These are phyloP conservation scores for Hypoxylon fuscum DNA, from an alignment of 495 filamentous ascomycete species.

Conservation along the genomic window DNA sequence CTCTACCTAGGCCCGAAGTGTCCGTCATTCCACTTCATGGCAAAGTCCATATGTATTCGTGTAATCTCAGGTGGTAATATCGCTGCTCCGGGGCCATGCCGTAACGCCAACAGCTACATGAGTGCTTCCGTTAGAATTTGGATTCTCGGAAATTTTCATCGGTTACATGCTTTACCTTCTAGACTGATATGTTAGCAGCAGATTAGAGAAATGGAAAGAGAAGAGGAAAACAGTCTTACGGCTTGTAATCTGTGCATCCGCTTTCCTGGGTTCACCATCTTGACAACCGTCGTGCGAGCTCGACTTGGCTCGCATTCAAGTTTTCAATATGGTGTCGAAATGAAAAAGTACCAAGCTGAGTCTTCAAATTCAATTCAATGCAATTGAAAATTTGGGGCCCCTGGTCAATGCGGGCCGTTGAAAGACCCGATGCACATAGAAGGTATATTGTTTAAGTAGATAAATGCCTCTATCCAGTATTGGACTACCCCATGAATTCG, in stretches of 20 bases:
- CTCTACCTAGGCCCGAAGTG: slow-evolving; percentile 87
- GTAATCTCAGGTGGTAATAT: slow-evolving; percentile 82
- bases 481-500: too few species aligned
- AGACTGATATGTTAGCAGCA: slow-evolving; percentile 36
- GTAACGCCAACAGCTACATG: slow-evolving; percentile 72
- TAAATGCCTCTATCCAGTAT: not conserved
- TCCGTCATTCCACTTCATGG: slow-evolving; percentile 67
- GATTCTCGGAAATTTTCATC: slow-evolving; percentile 16
- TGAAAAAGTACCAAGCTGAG: slow-evolving; percentile 11
- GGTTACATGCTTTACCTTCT: slow-evolving; percentile 42
- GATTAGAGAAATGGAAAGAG: slow-evolving; percentile 2
- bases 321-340: slow-evolving; percentile 20
- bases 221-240: slow-evolving; percentile 62
- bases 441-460: slow-evolving; percentile 3
- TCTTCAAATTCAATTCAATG: not conserved
- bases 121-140: slow-evolving; percentile 30
- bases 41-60: slow-evolving; percentile 85
- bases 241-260: slow-evolving; percentile 81
- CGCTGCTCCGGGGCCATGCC: slow-evolving; percentile 82
- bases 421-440: slow-evolving; percentile 5
- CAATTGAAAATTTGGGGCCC: slow-evolving; percentile 25
- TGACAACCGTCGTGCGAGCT: slow-evolving; percentile 48
- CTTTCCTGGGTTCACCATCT: slow-evolving; percentile 80
- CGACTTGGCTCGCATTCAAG: slow-evolving; percentile 24
- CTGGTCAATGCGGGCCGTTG: slow-evolving; percentile 6